These are phyloP conservation scores for Quercus agrifolia DNA, from an alignment of 306 rosid species.

Conservation along the genomic window DNA sequence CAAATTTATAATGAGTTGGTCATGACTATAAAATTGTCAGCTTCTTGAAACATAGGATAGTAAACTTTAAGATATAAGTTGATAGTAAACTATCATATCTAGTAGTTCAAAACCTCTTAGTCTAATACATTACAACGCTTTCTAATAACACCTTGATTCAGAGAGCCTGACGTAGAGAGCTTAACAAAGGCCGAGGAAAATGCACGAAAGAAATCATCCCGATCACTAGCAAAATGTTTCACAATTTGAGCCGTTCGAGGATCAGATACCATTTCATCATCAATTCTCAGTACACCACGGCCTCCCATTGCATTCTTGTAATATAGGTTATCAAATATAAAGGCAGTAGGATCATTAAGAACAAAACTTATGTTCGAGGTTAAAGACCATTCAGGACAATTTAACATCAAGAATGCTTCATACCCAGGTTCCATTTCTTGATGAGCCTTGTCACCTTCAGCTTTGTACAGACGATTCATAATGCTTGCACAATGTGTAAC, in stretches of 20 bases:
- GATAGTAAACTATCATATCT: neutral
- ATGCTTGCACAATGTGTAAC: conserved; percentile 28
- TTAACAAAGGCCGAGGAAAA: conserved; percentile 36
- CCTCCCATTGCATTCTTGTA: conserved; percentile 24
- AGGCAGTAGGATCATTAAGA: conserved; percentile 25
- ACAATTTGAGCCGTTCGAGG: conserved; percentile 13
- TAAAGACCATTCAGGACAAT: conserved; percentile 15
- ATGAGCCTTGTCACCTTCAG: neutral
- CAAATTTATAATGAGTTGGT: neutral
- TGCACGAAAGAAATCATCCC: conserved; percentile 25
- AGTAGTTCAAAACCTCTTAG: neutral
- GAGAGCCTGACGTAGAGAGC: conserved; percentile 27
- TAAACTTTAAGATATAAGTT: no score
- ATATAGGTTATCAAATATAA: conserved; percentile 22
- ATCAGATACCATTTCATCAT: conserved; percentile 29
- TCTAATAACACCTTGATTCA: conserved; percentile 26
- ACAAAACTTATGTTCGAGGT: conserved; percentile 24
- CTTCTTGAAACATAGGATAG: neutral
- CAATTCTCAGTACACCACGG: conserved; percentile 27
- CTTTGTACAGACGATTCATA: conserved; percentile 13
- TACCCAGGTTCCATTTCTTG: conserved; percentile 17
- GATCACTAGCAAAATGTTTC: neutral
- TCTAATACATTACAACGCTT: conserved; percentile 17
- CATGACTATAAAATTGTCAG: neutral
- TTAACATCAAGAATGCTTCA: conserved; percentile 24